Evolutionary conservation across 1,284 basidiomycete species (phyloP), one percentile per base, ranked within the genome.

Genomic region (Malassezia nana): DNA sequence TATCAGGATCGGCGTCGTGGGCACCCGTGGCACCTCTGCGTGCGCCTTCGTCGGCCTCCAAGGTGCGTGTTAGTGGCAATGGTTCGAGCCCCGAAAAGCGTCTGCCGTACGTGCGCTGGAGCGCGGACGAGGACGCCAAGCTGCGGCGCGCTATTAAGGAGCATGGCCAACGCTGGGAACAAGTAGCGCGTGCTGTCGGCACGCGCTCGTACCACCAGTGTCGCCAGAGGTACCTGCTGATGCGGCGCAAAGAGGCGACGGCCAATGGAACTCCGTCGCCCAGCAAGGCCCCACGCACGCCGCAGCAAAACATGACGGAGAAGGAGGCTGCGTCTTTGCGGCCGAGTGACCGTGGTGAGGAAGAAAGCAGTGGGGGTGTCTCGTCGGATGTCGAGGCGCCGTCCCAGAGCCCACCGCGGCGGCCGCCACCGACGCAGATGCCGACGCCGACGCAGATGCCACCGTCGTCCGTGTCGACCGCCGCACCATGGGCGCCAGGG

Each of bases 151-250:
- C 71, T 6, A 72, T 74, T 52, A 63, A 63, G 46, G 64, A 72
- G 55, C 63, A 70, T 40, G 71, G 71, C 4, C 71, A 74, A 46
- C 59, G 69, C 2, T 74, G 71, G 71, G 71, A 74, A 44, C 60
- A 66, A n/a, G 67, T 74, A 46, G 69, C 71, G 2, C 63, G 68
- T 20, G 67, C 67, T 7, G 71, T 74, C 7, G 70, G 69, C 7
- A 72, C 71, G 10, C 56, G 71, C 18, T 69, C 70, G 20, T 74
- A 74, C 49, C 71, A 74, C 46, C 71, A 74, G 45, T 74, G 71
- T 55, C 64, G 71, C 15, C 71, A 74, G 58, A 61, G 71, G 26
- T 70, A 69, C 48, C 47, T 74, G 50, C 60, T 74, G n/a, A 71
- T 74, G 68, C 58, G 71, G 26, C 55, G 71, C 33, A 74, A 74